Evolutionary conservation across 495 filamentous ascomycete species (phyloP).

Genomic region (Podospora didyma): DNA sequence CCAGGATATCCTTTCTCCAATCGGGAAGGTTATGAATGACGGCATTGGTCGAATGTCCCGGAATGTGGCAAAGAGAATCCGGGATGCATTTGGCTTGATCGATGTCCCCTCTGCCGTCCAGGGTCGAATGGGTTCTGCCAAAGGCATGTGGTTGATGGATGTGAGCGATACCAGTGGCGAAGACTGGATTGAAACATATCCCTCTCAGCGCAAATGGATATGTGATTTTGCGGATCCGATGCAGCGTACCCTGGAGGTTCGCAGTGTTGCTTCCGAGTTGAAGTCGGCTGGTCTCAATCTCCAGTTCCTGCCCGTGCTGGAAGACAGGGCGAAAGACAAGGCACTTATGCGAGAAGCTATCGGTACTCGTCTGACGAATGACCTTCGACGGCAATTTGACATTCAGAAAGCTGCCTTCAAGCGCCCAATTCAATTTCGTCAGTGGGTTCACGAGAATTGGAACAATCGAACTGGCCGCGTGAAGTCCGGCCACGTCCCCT

Average conservation of each 20-base stretch:
- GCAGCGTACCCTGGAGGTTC: slow-evolving; percentile 68
- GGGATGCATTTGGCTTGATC: slow-evolving; percentile 53
- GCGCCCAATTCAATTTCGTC: slow-evolving; percentile 43
- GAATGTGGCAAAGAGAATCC: slow-evolving; percentile 56
- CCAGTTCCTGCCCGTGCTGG: slow-evolving; percentile 74
- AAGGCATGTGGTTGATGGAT: slow-evolving; percentile 85
- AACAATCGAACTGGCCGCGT: slow-evolving; percentile 32
- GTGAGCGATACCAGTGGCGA: slow-evolving; percentile 36
- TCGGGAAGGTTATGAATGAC: slow-evolving; percentile 68
- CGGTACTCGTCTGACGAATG: slow-evolving; percentile 52
- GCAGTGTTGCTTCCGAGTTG: slow-evolving; percentile 57
- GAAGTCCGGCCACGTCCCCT: slow-evolving; percentile 31
- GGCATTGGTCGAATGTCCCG: slow-evolving; percentile 72
- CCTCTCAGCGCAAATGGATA: slow-evolving; percentile 77
- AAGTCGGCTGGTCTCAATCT: slow-evolving; percentile 65
- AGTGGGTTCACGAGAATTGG: slow-evolving; percentile 52
- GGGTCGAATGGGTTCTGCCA: slow-evolving; percentile 76
- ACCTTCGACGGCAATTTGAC: slow-evolving; percentile 56
- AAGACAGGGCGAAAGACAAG: slow-evolving; percentile 55
- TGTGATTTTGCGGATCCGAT: slow-evolving; percentile 50
- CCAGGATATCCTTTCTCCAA: slow-evolving; percentile 33
- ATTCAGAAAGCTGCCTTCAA: slow-evolving; percentile 56
- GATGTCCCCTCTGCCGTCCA: slow-evolving; percentile 73
- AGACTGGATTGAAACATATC: slow-evolving; percentile 73
- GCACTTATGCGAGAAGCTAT: slow-evolving; percentile 51